phyloP scores from a whole-genome alignment of 1,139 yeast genomes.

The Yamadazyma dendronema region DNA sequence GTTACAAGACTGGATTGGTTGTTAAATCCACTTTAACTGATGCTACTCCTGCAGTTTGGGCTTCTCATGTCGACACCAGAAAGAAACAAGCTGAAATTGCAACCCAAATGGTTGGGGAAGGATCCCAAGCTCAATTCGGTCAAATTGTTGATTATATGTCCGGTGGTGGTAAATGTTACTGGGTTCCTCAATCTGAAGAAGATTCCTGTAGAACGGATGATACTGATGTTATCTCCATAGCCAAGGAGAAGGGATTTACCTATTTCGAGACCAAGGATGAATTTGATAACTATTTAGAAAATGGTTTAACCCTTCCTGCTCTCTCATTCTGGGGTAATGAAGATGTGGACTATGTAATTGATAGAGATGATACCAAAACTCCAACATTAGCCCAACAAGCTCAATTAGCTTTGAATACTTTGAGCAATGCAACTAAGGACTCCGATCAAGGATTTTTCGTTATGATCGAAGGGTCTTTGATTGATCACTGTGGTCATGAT shows the following conservation, averaged over 20 bases:
- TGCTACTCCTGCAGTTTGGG: constrained; percentile 75
- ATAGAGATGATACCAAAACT: constrained; percentile 49
- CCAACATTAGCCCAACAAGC: constrained; percentile 80
- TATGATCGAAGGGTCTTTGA: constrained; percentile 82
- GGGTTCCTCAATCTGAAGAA: constrained; percentile 42
- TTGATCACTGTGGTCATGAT: constrained; percentile 89
- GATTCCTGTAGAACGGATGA: constrained; percentile 73
- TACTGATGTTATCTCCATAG: constrained; percentile 61
- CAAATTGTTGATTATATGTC: constrained; percentile 69
- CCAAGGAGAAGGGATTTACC: constrained; percentile 59
- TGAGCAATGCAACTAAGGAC: constrained; percentile 61
- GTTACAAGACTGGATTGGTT: constrained; percentile 79
- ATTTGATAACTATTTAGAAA: constrained; percentile 42
- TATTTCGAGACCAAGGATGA: constrained; percentile 57
- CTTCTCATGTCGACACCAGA: constrained; percentile 67
- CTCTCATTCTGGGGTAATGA: constrained; percentile 66
- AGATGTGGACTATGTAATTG: constrained; percentile 80
- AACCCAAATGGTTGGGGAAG: constrained; percentile 38
- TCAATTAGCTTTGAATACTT: constrained; percentile 63
- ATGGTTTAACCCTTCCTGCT: constrained; percentile 67
- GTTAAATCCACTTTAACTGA: constrained; percentile 72
- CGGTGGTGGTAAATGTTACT: constrained; percentile 90
- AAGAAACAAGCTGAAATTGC: constrained; percentile 75
- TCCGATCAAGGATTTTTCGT: constrained; percentile 80
- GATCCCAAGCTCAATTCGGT: constrained; percentile 2